phyloP scores from a whole-genome alignment of 805 yeast genomes.

The Debaryomyces castellii region DNA sequence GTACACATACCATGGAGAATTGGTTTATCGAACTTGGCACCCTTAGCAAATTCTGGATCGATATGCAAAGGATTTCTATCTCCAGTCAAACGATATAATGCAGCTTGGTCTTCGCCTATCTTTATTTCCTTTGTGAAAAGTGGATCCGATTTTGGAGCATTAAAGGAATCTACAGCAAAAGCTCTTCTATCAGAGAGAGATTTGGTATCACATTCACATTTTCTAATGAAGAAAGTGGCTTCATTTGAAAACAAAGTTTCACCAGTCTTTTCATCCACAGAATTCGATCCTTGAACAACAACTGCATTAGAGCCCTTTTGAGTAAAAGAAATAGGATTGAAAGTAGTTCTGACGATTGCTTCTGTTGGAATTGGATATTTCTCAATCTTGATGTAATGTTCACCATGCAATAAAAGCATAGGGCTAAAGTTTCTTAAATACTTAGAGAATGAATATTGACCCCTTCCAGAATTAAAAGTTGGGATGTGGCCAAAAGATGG shows the following conservation, averaged over 20 bases:
- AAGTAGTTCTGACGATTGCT: constrained; percentile 60
- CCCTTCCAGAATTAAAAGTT: constrained; percentile 62
- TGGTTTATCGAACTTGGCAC: constrained; percentile 82
- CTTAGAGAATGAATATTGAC: constrained; percentile 56
- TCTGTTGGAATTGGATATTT: constrained; percentile 78
- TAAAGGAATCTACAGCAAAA: constrained; percentile 64
- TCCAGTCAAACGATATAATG: constrained; percentile 87
- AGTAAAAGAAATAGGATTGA: constrained; percentile 67
- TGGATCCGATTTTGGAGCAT: constrained; percentile 62
- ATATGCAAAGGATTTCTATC: constrained; percentile 95
- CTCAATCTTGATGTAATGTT: constrained; percentile 79
- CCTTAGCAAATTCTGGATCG: constrained; percentile 86
- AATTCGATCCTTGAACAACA: constrained; percentile 69
- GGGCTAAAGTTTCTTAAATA: constrained; percentile 83
- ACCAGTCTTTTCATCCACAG: constrained; percentile 67
- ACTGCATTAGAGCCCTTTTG: constrained; percentile 88
- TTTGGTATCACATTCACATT: constrained; percentile 58
- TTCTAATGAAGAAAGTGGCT: constrained; percentile 81
- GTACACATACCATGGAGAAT: constrained; percentile 91
- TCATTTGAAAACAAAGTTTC: constrained; percentile 75
- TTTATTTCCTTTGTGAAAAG: constrained; percentile 61
- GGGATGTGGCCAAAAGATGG: constrained; percentile 93
- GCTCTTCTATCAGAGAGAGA: constrained; percentile 46
- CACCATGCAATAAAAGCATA: constrained; percentile 89
- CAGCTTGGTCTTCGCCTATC: constrained; percentile 75